Evolutionary conservation across 2,329 filamentous ascomycete species (phyloP).

Genomic region (Fonsecaea pugnacius): DNA sequence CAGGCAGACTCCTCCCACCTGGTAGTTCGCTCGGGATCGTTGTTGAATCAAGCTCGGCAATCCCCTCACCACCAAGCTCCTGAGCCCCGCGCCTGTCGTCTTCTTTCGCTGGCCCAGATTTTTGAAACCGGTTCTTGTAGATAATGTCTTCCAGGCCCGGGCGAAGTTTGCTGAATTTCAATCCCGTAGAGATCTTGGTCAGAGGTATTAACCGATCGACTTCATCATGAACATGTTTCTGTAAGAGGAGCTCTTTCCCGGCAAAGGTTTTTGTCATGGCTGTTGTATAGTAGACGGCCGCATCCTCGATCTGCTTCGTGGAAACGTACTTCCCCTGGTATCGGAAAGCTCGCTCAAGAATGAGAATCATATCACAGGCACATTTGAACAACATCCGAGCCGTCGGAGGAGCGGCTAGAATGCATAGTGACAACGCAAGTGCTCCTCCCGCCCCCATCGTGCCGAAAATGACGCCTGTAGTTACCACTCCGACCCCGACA

Average conservation of each 20-base stretch:
- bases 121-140: slow-evolving; percentile 36
- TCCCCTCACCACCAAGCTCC: slow-evolving; percentile 19
- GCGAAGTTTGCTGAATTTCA: slow-evolving; percentile 31
- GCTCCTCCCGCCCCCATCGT: slow-evolving; percentile 40
- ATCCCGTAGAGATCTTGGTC: slow-evolving; percentile 27
- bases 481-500: slow-evolving; percentile 24
- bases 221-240: slow-evolving; percentile 35
- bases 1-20: slow-evolving; percentile 7
- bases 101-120: slow-evolving; percentile 21
- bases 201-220: slow-evolving; percentile 33
- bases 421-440: slow-evolving; percentile 36
- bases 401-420: slow-evolving; percentile 41
- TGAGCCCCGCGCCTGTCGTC: slow-evolving; percentile 7
- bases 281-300: slow-evolving; percentile 36
- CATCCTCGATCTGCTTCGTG: slow-evolving; percentile 37
- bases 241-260: slow-evolving; percentile 34
- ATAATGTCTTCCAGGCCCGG: slow-evolving; percentile 35
- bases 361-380: slow-evolving; percentile 43
- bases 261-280: slow-evolving; percentile 33
- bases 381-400: slow-evolving; percentile 43
- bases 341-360: slow-evolving; percentile 41
- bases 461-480: slow-evolving; percentile 29
- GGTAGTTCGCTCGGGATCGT: slow-evolving; percentile 24
- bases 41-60: slow-evolving; percentile 27
- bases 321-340: slow-evolving; percentile 36